These are phyloP conservation scores for Eruca vesicaria DNA, from an alignment of 441 rosid genomes.

Conservation along the genomic window DNA sequence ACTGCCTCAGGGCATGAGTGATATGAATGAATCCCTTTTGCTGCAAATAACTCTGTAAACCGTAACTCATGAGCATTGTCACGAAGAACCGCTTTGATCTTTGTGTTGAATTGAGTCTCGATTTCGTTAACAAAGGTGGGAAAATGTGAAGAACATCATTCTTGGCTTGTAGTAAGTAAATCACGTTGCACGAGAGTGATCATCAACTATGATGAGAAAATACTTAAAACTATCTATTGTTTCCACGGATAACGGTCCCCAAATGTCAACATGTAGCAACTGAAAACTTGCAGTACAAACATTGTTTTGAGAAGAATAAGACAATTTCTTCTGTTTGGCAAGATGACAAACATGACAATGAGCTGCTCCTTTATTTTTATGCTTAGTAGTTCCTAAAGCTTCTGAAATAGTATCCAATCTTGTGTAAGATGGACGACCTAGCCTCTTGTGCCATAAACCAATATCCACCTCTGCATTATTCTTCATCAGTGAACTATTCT, in stretches of 20 bases:
- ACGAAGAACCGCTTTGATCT: not conserved
- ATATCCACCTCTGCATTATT: not conserved
- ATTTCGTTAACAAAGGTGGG: not conserved
- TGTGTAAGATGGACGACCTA: not conserved
- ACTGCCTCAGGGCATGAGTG: not conserved
- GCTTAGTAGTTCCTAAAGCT: not conserved
- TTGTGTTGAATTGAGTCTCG: not conserved
- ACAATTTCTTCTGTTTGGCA: not conserved
- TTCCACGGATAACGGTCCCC: not conserved
- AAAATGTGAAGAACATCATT: not conserved
- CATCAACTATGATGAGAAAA: not conserved
- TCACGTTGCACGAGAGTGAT: not conserved
- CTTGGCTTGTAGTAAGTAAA: not conserved
- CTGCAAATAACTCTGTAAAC: not conserved
- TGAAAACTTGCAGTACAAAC: not conserved
- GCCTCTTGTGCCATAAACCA: not conserved
- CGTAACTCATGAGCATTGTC: not conserved
- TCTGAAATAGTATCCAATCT: not conserved
- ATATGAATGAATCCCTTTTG: fast-evolving
- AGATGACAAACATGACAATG: not conserved
- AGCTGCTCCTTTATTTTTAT: not conserved
- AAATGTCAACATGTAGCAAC: not conserved
- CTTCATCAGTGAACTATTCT: not conserved
- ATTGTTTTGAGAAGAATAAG: not conserved
- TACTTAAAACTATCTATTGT: not conserved